These are phyloP conservation scores for Eremothecium cymbalariae DNA, from an alignment of 1,139 yeast genomes.

Conservation along the genomic window DNA sequence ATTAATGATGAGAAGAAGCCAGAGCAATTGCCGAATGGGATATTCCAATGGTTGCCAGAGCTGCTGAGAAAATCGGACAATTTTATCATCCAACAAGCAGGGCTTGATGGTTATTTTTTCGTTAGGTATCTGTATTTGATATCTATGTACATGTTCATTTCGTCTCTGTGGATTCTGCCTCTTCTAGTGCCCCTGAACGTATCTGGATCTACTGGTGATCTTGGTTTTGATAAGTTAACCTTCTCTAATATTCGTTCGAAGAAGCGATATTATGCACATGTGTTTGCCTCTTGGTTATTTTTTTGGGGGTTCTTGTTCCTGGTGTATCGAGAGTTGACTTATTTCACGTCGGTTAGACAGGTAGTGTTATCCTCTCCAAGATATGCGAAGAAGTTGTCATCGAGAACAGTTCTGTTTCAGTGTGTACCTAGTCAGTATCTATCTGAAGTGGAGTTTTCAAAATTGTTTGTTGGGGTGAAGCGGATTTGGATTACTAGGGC, in stretches of 20 bases:
- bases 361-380: constrained; percentile 76
- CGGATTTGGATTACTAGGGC: constrained; percentile 71
- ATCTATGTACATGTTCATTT: constrained; percentile 34
- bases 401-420: constrained; percentile 74
- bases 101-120: constrained; percentile 68
- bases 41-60: constrained; percentile 54
- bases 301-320: constrained; percentile 63
- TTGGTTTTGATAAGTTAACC: constrained; percentile 71
- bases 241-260: constrained; percentile 57
- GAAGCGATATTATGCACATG: constrained; percentile 74
- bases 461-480: constrained; percentile 62
- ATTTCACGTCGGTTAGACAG: constrained; percentile 70
- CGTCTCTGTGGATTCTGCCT: constrained; percentile 44
- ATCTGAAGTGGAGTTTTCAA: constrained; percentile 52
- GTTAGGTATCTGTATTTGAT: constrained; percentile 48
- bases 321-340: constrained; percentile 74
- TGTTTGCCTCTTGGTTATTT: constrained; percentile 68
- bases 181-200: constrained; percentile 61
- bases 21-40: constrained; percentile 53
- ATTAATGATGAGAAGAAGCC: constrained; percentile 56
- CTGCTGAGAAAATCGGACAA: constrained; percentile 54
- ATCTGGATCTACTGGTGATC: constrained; percentile 44
- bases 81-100: constrained; percentile 62
- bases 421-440: constrained; percentile 65
- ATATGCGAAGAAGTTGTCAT: constrained; percentile 63